These are phyloP conservation scores for Pseudoneurospora amorphoporcata DNA, from an alignment of 495 filamentous ascomycete species.

Conservation along the genomic window DNA sequence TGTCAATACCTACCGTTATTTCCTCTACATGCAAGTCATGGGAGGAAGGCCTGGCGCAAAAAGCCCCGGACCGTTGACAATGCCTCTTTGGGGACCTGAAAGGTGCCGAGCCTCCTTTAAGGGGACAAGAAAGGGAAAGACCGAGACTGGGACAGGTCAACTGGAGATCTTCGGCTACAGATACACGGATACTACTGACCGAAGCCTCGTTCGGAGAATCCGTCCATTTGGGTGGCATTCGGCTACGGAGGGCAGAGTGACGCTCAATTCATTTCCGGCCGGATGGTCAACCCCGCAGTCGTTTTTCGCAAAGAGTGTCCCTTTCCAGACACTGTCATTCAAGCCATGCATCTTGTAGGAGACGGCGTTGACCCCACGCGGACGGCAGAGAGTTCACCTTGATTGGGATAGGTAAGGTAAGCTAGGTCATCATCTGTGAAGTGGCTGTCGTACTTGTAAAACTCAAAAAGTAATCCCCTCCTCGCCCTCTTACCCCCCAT, in stretches of 20 bases:
- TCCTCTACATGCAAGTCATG: conserved; percentile 1
- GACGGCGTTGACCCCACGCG: not conserved
- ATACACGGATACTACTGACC: not conserved
- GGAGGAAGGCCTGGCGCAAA: not conserved
- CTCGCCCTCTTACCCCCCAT: no score
- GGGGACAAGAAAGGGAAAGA: not conserved
- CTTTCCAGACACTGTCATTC: not conserved
- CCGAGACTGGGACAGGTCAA: not conserved
- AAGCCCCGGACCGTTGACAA: no score
- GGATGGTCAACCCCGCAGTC: not conserved
- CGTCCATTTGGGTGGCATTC: not conserved
- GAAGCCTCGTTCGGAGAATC: not conserved
- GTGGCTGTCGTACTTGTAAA: not conserved
- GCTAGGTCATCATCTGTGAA: not conserved
- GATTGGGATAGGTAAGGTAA: not conserved
- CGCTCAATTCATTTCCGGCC: not conserved
- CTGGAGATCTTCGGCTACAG: not conserved
- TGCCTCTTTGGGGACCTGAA: not conserved
- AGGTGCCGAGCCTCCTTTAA: not conserved
- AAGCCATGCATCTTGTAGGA: not conserved
- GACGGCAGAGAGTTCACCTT: not conserved
- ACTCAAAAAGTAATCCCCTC: no score
- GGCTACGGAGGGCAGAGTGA: not conserved
- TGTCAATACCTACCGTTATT: not conserved
- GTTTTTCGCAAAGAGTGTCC: not conserved